These are phyloP conservation scores for Arctium lappa DNA, from an alignment of 129 eudicot species.

Conservation along the genomic window DNA sequence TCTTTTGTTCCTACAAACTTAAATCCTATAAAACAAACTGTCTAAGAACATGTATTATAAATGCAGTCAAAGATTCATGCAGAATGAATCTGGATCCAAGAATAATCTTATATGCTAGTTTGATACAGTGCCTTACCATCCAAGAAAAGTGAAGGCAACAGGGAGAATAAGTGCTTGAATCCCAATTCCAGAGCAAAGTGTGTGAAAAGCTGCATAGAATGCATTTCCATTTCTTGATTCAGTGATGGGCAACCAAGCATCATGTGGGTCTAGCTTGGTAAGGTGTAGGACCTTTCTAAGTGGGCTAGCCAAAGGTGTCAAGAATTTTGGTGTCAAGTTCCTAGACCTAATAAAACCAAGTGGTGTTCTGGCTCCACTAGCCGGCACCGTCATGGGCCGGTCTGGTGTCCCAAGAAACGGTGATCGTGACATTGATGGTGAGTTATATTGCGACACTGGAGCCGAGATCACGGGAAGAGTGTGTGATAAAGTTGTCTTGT, in stretches of 20 bases:
- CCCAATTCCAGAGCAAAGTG: constrained; percentile 51
- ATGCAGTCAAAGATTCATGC: background rate
- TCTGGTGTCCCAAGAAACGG: constrained; percentile 35
- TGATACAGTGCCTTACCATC: constrained; percentile 48
- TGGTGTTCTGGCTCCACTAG: constrained; percentile 21
- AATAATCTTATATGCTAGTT: background rate
- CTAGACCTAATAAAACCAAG: constrained; percentile 30
- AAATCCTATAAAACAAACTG: too few species aligned
- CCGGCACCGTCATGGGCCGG: constrained; percentile 17
- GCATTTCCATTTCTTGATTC: constrained; percentile 53
- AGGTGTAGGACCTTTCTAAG: constrained; percentile 38
- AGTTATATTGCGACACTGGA: constrained; percentile 40
- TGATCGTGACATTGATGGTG: constrained; percentile 37
- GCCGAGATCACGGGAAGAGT: constrained; percentile 22
- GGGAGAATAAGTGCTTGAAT: constrained; percentile 54
- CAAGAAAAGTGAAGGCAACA: constrained; percentile 42
- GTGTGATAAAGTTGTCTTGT: constrained; percentile 10
- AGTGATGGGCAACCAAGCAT: constrained; percentile 57
- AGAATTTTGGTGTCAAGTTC: constrained; percentile 32
- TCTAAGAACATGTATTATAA: too few species aligned
- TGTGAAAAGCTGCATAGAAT: constrained; percentile 46
- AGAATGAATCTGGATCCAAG: background rate
- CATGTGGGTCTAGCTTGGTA: constrained; percentile 47
- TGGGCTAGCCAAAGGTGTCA: constrained; percentile 56
- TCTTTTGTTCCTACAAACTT: too few species aligned